Evolutionary conservation across 768 basidiomycete genomes (phyloP).

Genomic region (Russula earlei): DNA sequence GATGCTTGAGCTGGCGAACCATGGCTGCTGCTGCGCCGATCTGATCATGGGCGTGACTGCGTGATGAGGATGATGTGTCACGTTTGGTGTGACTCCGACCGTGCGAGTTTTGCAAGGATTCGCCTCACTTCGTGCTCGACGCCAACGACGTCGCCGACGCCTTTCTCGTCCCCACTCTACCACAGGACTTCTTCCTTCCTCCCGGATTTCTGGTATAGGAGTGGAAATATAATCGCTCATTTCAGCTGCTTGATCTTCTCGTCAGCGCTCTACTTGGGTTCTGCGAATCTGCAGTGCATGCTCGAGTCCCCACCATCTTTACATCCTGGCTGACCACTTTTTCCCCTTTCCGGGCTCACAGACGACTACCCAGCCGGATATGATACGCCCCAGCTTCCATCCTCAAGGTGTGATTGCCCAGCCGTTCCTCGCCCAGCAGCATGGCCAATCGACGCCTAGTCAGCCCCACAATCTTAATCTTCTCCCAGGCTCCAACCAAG

Average conservation of each 20-base stretch:
- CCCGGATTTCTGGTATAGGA: conserved; percentile 10
- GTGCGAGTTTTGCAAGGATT: conserved; percentile 21
- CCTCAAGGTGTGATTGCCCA: conserved; percentile 31
- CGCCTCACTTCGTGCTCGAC: conserved; percentile 22
- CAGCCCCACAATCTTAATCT: conserved; percentile 33
- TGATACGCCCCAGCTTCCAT: conserved; percentile 39
- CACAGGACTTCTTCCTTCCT: conserved; percentile 13
- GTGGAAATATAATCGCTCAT: conserved; percentile 20
- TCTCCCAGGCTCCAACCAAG: conserved; percentile 26
- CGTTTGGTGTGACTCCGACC: conserved; percentile 19
- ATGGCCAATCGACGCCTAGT: conserved; percentile 30
- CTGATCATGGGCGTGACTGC: not conserved
- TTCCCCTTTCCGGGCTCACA: conserved; percentile 17
- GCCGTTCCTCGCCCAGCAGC: conserved; percentile 32
- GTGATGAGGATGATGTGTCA: conserved; percentile 4
- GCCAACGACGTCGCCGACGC: conserved; percentile 19
- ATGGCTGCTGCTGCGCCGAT: conserved; percentile 30
- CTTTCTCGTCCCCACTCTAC: conserved; percentile 7
- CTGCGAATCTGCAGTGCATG: conserved; percentile 19
- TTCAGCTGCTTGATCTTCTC: conserved; percentile 18
- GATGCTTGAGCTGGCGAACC: conserved; percentile 93
- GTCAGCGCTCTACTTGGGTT: conserved; percentile 15
- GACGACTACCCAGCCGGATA: conserved; percentile 47
- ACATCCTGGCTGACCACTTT: conserved; percentile 12
- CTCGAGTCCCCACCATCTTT: conserved; percentile 19